Evolutionary conservation across 208 protist genomes (phyloP), one percentile per base, ranked within the genome.

Genomic region (Leishmania guyanensis): DNA sequence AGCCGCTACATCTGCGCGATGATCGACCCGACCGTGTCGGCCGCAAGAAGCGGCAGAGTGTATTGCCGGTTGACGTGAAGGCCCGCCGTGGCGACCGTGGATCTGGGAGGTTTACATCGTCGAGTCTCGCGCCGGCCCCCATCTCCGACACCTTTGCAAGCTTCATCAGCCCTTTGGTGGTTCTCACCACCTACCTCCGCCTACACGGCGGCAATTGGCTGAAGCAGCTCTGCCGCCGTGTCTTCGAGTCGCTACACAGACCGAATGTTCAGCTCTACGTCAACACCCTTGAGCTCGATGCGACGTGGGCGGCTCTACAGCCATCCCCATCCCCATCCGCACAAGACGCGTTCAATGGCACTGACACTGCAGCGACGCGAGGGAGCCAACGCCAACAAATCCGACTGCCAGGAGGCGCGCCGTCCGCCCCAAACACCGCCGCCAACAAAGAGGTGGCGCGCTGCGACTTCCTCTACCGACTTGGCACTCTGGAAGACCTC

Each of bases 261-360:
- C 91, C 94, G 78, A 96, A 90, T 77, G 91, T 97, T 9, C 65
- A 96, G 70, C 86, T 97, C 20, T 97, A 97, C 83, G 90, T 97
- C 14, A 97, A 96, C 80, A 92, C 88, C 12, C 73, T 92, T 22
- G 94, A 97, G 66, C 62, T 97, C 53, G 88, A 93, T 60, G 50
- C 62, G 22, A 62, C 75, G n/a, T 85, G 82, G 82, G 74, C 83
- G 10, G 54, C 82, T 6, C 68, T 83, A 73, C 77, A 75, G 64
- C 43, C 46, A 8, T n/a, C 50, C 10, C 66, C 60, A 3, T 43
- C 65, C 12, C 48, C 9, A n/a, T 43, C 62, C 16, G 29, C 83
- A 66, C 36, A 17, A 17, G 64, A 90, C 51, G 46, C 29, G 1
- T 16, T 72, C 80, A 75, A 43, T 0, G 17, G 5, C n/a, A 8